A percentile compares a stretch with the other conserved stretches of the same genome.
These are phyloP conservation scores for Venturia effusa DNA, from an alignment of 2,329 filamentous ascomycete species.

Conservation along the genomic window DNA sequence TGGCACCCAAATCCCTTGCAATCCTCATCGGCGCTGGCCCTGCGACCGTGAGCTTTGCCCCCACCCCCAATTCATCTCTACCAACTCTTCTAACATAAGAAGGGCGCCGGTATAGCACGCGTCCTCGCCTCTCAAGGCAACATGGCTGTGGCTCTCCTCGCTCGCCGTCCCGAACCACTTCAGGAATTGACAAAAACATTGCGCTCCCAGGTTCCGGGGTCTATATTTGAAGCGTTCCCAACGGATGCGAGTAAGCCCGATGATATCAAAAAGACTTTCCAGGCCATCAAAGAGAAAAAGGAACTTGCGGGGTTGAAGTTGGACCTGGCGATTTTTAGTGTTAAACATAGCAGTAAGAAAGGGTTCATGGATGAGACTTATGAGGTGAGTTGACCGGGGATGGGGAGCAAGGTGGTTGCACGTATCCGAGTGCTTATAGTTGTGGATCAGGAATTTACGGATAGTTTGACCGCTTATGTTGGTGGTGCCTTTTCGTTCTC, in stretches of 20 bases:
- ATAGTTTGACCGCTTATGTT: conserved; percentile 40
- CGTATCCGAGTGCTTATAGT: too few species aligned
- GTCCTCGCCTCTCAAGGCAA: conserved; percentile 44
- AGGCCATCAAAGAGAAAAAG: conserved; percentile 36
- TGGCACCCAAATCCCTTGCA: conserved; percentile 22
- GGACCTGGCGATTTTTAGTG: conserved; percentile 42
- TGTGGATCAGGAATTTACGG: too few species aligned
- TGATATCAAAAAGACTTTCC: conserved; percentile 38
- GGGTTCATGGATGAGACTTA: conserved; percentile 45
- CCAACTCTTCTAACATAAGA: background rate
- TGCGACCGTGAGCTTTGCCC: conserved; percentile 18
- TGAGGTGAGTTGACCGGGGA: too few species aligned
- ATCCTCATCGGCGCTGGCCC: conserved; percentile 25
- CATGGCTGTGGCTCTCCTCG: conserved; percentile 44
- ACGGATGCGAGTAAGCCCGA: conserved; percentile 36
- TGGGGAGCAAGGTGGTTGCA: too few species aligned
- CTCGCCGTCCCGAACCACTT: conserved; percentile 37
- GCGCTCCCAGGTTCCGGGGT: conserved; percentile 29
- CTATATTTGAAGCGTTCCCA: conserved; percentile 41
- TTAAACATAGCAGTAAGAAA: conserved; percentile 45
- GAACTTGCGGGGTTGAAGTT: conserved; percentile 42
- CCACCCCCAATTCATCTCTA: background rate
- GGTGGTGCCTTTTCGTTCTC: conserved; percentile 46
- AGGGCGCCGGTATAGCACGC: conserved; percentile 46
- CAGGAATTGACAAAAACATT: conserved; percentile 32